A percentile compares a stretch with the other conserved stretches of the same genome.
phyloP scores from a whole-genome alignment of 106 monocot genomes.

The Apostasia ramifera region DNA sequence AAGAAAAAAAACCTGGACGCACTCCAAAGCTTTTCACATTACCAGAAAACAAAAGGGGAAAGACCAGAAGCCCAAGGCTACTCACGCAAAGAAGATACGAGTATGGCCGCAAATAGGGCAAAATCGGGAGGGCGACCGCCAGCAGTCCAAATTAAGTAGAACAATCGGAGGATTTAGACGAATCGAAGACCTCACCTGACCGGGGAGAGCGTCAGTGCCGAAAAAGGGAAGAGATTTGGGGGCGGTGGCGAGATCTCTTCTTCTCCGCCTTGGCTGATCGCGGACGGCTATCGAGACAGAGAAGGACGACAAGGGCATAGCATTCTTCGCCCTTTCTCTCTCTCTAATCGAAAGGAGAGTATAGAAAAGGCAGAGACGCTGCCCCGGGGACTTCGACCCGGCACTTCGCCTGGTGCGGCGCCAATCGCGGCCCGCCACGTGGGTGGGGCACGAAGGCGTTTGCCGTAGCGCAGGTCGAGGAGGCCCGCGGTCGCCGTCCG shows the following conservation, averaged over 20 bases:
- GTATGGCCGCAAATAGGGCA: not conserved
- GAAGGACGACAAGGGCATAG: not conserved
- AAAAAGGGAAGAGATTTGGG: not conserved
- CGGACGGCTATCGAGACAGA: not conserved
- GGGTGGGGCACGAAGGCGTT: not conserved
- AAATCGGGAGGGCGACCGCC: not conserved
- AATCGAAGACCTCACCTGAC: not conserved
- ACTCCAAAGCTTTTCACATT: too few species aligned
- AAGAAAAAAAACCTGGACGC: too few species aligned
- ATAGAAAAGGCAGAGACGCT: not conserved
- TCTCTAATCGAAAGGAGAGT: not conserved
- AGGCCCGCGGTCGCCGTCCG: not conserved
- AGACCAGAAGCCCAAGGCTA: too few species aligned
- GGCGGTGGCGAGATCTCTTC: not conserved
- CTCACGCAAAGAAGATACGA: too few species aligned
- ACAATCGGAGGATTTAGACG: not conserved
- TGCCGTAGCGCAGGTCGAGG: not conserved
- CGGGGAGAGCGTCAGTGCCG: too few species aligned
- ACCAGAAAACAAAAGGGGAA: too few species aligned
- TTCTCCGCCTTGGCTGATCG: not conserved
- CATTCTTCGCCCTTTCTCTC: conserved; percentile 1
- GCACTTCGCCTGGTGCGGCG: conserved; percentile 1
- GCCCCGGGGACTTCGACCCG: conserved; percentile 6
- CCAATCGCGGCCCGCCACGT: conserved; percentile 6
- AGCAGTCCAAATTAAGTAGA: conserved; percentile 2